Percentiles rank a stretch among this genome's conserved stretches.
These are phyloP conservation scores for Clarireedia hainanense DNA, from an alignment of 2,329 filamentous ascomycete genomes.

Conservation along the genomic window DNA sequence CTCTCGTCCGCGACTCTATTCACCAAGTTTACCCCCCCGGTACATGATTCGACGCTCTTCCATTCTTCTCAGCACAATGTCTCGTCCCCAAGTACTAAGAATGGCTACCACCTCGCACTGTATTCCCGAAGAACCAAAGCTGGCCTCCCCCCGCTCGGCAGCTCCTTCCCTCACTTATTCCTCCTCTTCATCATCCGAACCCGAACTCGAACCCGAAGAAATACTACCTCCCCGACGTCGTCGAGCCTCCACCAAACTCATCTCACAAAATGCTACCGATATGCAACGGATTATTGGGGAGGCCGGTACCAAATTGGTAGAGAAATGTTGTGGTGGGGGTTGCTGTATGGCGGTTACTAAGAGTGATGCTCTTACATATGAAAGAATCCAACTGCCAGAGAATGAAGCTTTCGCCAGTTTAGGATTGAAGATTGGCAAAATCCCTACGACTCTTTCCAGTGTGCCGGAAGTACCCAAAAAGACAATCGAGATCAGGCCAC, in stretches of 20 bases:
- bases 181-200: constrained; percentile 49
- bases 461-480: constrained; percentile 66
- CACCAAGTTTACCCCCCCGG: not conserved
- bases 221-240: constrained; percentile 41
- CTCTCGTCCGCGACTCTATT: not conserved
- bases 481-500: constrained; percentile 61
- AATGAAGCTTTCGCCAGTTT: constrained; percentile 81
- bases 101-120: constrained; percentile 27
- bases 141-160: constrained; percentile 20
- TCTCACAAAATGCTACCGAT: constrained; percentile 54
- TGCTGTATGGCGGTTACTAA: constrained; percentile 48
- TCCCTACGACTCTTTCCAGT: constrained; percentile 66
- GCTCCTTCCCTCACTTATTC: constrained; percentile 57
- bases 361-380: constrained; percentile 42
- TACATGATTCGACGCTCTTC: constrained; percentile 7
- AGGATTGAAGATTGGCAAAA: constrained; percentile 64
- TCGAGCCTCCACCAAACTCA: constrained; percentile 62
- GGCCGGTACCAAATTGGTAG: constrained; percentile 52
- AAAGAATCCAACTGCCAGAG: constrained; percentile 55
- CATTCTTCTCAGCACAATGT: constrained; percentile 17
- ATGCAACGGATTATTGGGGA: constrained; percentile 58
- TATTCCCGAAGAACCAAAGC: constrained; percentile 22
- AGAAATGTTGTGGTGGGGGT: constrained; percentile 56
- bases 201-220: constrained; percentile 37
- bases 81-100: constrained; percentile 20